A percentile compares a stretch with the other conserved stretches of the same genome.
These are phyloP conservation scores for Neonectria faginata DNA, from an alignment of 2,329 filamentous ascomycete genomes.

Conservation along the genomic window DNA sequence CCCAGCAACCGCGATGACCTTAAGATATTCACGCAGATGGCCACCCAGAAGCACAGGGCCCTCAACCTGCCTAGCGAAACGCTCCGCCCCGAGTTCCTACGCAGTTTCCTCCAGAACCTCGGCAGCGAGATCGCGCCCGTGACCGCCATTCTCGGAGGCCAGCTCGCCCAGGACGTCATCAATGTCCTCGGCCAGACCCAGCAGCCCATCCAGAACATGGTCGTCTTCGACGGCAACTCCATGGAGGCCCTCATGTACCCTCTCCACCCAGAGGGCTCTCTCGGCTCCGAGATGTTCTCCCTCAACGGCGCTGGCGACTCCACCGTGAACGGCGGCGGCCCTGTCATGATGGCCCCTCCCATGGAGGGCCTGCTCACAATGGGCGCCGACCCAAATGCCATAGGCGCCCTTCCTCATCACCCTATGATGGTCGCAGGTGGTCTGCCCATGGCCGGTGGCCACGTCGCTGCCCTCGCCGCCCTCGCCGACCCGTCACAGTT, in stretches of 20 bases:
- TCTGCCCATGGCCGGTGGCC: constrained; percentile 33
- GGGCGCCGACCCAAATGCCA: constrained; percentile 39
- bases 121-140: constrained; percentile 87
- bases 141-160: constrained; percentile 87
- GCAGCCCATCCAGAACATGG: constrained; percentile 95
- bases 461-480: constrained; percentile 22
- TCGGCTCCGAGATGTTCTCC: constrained; percentile 63
- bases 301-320: constrained; percentile 30
- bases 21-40: constrained; percentile 79
- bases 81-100: constrained; percentile 77
- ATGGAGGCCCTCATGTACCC: constrained; percentile 84
- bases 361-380: constrained; percentile 42
- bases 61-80: constrained; percentile 77
- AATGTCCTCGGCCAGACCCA: constrained; percentile 92
- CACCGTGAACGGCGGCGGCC: constrained; percentile 39
- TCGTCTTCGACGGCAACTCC: constrained; percentile 88
- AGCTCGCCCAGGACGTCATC: constrained; percentile 95
- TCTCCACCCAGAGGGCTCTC: constrained; percentile 75
- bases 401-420: constrained; percentile 43
- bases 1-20: constrained; percentile 75
- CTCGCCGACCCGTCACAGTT: constrained; percentile 34
- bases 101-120: constrained; percentile 88
- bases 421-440: constrained; percentile 41
- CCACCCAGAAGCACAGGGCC: constrained; percentile 81
- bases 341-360: constrained; percentile 40